phyloP scores from a whole-genome alignment of 2,329 filamentous ascomycete genomes.

The Pseudocercospora fuligena region DNA sequence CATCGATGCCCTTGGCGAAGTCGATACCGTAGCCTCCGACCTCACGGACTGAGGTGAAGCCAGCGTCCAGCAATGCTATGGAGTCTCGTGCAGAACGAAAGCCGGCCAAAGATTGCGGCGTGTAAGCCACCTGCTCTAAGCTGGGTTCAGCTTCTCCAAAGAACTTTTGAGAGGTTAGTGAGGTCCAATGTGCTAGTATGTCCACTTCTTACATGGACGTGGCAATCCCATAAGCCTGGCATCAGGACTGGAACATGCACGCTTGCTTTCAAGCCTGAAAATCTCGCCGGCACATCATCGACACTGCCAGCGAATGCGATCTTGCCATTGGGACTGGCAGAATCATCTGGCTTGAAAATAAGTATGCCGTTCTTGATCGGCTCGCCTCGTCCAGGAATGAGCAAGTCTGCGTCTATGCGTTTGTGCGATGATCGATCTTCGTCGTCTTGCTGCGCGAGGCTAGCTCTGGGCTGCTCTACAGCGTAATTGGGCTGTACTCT shows the following conservation, averaged over 20 bases:
- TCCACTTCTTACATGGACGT: slow-evolving; percentile 38
- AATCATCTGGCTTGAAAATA: slow-evolving; percentile 41
- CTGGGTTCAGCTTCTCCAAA: slow-evolving; percentile 22
- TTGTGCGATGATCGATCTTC: background rate
- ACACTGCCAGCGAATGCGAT: slow-evolving; percentile 50
- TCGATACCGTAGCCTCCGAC: slow-evolving; percentile 55
- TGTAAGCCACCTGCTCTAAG: slow-evolving; percentile 24
- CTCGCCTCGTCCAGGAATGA: slow-evolving; percentile 55
- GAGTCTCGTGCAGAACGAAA: slow-evolving; percentile 51
- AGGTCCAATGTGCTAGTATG: slow-evolving; percentile 43
- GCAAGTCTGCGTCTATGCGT: slow-evolving; percentile 39
- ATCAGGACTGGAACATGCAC: slow-evolving; percentile 51
- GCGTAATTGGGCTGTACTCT: background rate
- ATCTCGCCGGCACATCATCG: slow-evolving; percentile 14
- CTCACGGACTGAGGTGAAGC: slow-evolving; percentile 60
- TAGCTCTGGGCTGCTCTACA: background rate
- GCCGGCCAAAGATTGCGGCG: slow-evolving; percentile 43
- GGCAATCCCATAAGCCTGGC: slow-evolving; percentile 61
- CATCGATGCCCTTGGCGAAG: slow-evolving; percentile 48
- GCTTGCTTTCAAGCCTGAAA: background rate
- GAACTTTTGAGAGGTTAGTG: slow-evolving; percentile 29
- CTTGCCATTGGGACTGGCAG: slow-evolving; percentile 27
- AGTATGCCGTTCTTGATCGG: slow-evolving; percentile 49
- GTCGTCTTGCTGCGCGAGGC: background rate
- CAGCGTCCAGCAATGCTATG: slow-evolving; percentile 50